Conservation (phyloP, 148 eudicot species). For the Fagopyrum esculentum region DNA sequence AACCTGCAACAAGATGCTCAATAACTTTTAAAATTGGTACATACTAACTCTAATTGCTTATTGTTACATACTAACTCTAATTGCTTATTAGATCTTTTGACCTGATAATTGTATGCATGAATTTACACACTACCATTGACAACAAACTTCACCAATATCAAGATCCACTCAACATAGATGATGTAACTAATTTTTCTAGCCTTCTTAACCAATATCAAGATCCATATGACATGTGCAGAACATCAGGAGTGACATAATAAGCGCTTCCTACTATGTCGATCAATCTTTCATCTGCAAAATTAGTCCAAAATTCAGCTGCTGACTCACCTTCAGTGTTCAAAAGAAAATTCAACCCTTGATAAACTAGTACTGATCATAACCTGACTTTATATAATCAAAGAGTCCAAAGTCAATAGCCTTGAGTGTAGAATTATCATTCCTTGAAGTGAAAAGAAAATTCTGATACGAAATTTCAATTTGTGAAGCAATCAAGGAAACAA, state of each 20-base stretch:
- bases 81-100: conserved; percentile 66
- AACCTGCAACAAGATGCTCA: too few species aligned
- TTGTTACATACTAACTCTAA: too few species aligned
- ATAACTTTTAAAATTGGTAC: too few species aligned
- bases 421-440: conserved; percentile 67
- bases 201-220: too few species aligned
- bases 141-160: too few species aligned
- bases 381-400: conserved; percentile 94
- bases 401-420: conserved; percentile 97
- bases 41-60: too few species aligned
- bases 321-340: neutral
- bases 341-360: neutral
- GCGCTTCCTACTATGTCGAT: conserved; percentile 98
- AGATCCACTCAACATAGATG: too few species aligned
- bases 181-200: too few species aligned
- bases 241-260: conserved; percentile 95
- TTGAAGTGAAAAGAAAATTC: conserved; percentile 81
- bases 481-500: neutral
- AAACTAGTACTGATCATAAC: conserved; percentile 26
- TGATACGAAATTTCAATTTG: conserved; percentile 28
- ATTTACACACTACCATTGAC: too few species aligned
- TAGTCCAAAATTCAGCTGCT: neutral
- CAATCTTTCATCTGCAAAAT: conserved; percentile 73
- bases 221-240: conserved; percentile 89
- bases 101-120: conserved; percentile 69